Evolutionary conservation across 768 basidiomycete genomes (phyloP).

Genomic region (Trametes maxima): DNA sequence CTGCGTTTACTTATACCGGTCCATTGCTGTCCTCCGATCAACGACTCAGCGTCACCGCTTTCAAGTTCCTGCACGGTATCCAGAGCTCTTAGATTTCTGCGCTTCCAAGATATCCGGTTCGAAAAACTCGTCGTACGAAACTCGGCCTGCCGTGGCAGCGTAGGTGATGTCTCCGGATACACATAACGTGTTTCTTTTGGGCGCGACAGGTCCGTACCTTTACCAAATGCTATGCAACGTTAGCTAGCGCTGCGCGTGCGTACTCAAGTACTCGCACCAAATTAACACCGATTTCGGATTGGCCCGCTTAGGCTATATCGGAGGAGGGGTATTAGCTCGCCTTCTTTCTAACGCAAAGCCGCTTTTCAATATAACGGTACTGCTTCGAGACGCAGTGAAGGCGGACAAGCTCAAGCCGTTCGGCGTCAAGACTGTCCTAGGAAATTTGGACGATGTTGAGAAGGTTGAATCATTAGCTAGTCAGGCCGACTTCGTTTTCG

Average conservation of each 20-base stretch:
- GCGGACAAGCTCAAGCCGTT: constrained; percentile 22
- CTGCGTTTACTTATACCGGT: too few species aligned
- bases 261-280: too few species aligned
- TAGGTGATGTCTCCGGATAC: not conserved
- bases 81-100: too few species aligned
- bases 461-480: constrained; percentile 42
- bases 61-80: too few species aligned
- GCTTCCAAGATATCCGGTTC: too few species aligned
- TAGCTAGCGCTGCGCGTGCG: too few species aligned
- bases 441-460: constrained; percentile 34
- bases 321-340: constrained; percentile 51
- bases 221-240: not conserved
- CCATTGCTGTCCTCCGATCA: too few species aligned
- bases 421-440: constrained; percentile 26
- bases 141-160: not conserved
- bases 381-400: constrained; percentile 49
- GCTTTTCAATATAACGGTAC: constrained; percentile 46
- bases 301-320: constrained; percentile 53
- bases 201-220: constrained; percentile 3
- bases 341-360: constrained; percentile 41
- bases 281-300: too few species aligned
- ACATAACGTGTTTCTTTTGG: not conserved
- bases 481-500: constrained; percentile 44
- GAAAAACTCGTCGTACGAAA: too few species aligned
- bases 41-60: too few species aligned